A percentile compares a stretch with the other conserved stretches of the same genome.
These are phyloP conservation scores for Penicillium samsonianum DNA, from an alignment of 495 filamentous ascomycete species.

Conservation along the genomic window DNA sequence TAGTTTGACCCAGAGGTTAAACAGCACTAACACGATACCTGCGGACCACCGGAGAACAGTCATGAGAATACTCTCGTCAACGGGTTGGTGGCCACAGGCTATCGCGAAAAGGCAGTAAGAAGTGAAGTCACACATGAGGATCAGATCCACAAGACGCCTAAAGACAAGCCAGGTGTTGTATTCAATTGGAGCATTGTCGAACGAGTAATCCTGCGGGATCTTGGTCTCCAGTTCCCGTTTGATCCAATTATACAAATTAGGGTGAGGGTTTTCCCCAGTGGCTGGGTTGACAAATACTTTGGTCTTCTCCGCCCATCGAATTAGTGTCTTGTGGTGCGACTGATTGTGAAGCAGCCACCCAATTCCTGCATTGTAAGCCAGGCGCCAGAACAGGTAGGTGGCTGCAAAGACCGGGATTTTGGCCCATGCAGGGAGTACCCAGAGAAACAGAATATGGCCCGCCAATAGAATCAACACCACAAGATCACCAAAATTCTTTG, in stretches of 20 bases:
- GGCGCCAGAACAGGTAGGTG: constrained; percentile 89
- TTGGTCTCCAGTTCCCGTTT: constrained; percentile 91
- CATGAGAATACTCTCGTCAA: constrained; percentile 66
- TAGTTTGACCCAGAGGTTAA: constrained; percentile 98
- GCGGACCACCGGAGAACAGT: constrained; percentile 75
- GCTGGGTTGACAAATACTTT: constrained; percentile 83
- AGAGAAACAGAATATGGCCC: constrained; percentile 69
- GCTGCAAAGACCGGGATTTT: constrained; percentile 75
- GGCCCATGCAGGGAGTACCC: constrained; percentile 63
- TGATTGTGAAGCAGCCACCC: constrained; percentile 86
- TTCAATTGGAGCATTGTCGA: constrained; percentile 89
- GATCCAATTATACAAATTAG: constrained; percentile 76
- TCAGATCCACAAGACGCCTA: constrained; percentile 89
- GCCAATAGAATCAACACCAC: constrained; percentile 80
- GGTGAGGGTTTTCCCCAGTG: constrained; percentile 76
- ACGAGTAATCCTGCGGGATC: constrained; percentile 90
- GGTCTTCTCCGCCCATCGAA: constrained; percentile 83
- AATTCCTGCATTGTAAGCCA: constrained; percentile 90
- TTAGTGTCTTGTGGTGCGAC: constrained; percentile 81
- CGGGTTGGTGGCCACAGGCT: constrained; percentile 76
- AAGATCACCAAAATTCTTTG: constrained; percentile 88
- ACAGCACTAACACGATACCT: constrained; percentile 78
- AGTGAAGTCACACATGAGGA: constrained; percentile 97
- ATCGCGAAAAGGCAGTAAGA: constrained; percentile 96
- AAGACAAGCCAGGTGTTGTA: constrained; percentile 99